These are phyloP conservation scores for Ilyonectria destructans DNA, from an alignment of 2,329 filamentous ascomycete genomes.

Conservation along the genomic window DNA sequence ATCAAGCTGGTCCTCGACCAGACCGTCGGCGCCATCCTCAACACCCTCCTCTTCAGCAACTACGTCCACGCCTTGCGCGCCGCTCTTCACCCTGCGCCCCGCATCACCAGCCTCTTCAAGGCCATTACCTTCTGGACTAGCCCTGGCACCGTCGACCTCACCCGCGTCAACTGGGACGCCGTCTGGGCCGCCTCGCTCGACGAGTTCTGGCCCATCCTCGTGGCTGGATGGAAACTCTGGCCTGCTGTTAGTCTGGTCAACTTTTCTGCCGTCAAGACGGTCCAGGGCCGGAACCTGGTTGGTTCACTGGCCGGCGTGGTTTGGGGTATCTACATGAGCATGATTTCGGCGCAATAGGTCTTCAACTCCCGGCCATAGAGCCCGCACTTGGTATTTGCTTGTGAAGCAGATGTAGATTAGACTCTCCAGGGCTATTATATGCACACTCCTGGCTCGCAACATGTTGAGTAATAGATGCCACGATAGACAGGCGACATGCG, in stretches of 20 bases:
- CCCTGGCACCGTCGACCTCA: conserved; percentile 61
- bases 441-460: neutral
- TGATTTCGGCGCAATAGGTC: conserved; percentile 63
- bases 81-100: conserved; percentile 63
- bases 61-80: conserved; percentile 72
- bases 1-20: conserved; percentile 81
- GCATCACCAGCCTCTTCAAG: conserved; percentile 55
- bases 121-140: conserved; percentile 56
- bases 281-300: conserved; percentile 79
- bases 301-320: conserved; percentile 80
- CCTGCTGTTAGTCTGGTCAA: conserved; percentile 79
- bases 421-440: neutral
- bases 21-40: conserved; percentile 75
- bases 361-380: neutral
- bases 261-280: conserved; percentile 79
- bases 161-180: conserved; percentile 60
- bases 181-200: conserved; percentile 62
- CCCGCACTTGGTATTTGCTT: neutral
- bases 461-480: neutral
- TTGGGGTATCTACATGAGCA: conserved; percentile 84
- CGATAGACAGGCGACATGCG: neutral
- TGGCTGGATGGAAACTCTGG: conserved; percentile 80
- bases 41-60: conserved; percentile 76
- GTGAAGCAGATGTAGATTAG: neutral
- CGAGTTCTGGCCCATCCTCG: conserved; percentile 77